Base-by-base conservation (phyloP, 495 filamentous ascomycete genomes). In the Penicillium diatomitis region DNA sequence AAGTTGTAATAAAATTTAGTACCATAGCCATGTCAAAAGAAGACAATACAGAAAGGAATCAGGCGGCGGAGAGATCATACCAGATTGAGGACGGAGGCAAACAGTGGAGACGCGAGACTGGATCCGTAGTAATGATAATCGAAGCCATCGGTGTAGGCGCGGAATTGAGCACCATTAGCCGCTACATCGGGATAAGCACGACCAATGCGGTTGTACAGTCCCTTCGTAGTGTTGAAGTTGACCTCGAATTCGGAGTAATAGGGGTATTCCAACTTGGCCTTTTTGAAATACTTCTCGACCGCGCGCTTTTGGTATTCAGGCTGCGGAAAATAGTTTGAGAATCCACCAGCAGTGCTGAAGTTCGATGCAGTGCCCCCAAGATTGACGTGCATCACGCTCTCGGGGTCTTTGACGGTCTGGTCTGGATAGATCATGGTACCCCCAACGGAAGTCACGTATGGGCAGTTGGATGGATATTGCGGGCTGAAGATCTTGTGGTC, bases 131-230 rank as follows among this genome's bases (percentile, higher is more conserved):
- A 59, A 29, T 69, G 60, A 7, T 58, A 50, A 29, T 70, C 61
- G 2, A 56, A 27, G 5, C 72, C 76, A 27, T 63, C 51, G 2
- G 62, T 61, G 33, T 68, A 73, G 20, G 76, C 64, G 8, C 67
- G 63, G 54, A 83, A 74, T 34, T 75, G 70, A 4, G 73, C 78
- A n/a, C 76, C 81, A 10, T 81, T 73, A 28, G 82, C 82, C 0
- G 77, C 57, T 10, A 88, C 74, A 47, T 88, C 84, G 0, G 84
- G 83, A 47, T 77, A 85, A 7, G 71, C 84, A 20, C 84, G 73
- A 0, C 81, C 81, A 8, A 70, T 68, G 6, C 73, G 71, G 51
- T 79, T 79, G 61, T 81, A 84, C 46, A 80, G 65, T 42, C 70
- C 77, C 8, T 64, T 60, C 11, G 73, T 72, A 27, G 53, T 64